Evolutionary conservation across 2,329 filamentous ascomycete genomes (phyloP), one percentile per base, ranked within the genome.

Genomic region (Aureobasidium namibiae): DNA sequence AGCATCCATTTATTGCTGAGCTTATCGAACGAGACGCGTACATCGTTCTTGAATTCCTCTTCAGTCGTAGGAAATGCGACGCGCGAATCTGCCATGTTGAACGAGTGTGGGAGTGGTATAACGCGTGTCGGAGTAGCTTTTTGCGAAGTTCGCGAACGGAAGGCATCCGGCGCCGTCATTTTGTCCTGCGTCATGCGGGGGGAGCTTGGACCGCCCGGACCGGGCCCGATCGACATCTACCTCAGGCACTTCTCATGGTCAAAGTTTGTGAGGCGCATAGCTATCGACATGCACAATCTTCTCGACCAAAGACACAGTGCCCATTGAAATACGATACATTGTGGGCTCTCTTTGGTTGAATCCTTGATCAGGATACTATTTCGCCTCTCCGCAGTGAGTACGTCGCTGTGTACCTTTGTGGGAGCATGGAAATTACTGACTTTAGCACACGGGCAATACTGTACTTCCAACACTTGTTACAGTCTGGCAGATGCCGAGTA

Each of bases 21-120:
- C 70, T 83, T 88, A n/a, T 89, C 92, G 75, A 87, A 95, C 6
- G 90, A 92, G 68, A 96, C 89, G 66, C 92, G 88, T 29, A 89
- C 82, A 70, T 96, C 91, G 61, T 76, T 76, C 67, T 87, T 85
- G 70, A 95, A 95, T 49, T 88, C 81, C 60, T 82, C 79, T 14
- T 82, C 79, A 60, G 89, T 74, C 60, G 71, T 72, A 18, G 81
- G 81, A 62, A 83, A 82, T 56, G 67, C 67, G 8, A 66, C 64
- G 42, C 65, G 66, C 13, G 59, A 49, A 36, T 61, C 59, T 18
- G 59, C 50, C 59, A 60, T 60, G 6, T 24, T 46, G 5, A 29
- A 23, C 13, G 9, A 8, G 18, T 23, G 8, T 10, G 18, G 29
- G 24, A 41, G 36, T 23, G 39, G 29, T 29, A 45, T 26, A 23